phyloP scores from a whole-genome alignment of 169 alveolate genomes.

The Babesia sp. region DNA sequence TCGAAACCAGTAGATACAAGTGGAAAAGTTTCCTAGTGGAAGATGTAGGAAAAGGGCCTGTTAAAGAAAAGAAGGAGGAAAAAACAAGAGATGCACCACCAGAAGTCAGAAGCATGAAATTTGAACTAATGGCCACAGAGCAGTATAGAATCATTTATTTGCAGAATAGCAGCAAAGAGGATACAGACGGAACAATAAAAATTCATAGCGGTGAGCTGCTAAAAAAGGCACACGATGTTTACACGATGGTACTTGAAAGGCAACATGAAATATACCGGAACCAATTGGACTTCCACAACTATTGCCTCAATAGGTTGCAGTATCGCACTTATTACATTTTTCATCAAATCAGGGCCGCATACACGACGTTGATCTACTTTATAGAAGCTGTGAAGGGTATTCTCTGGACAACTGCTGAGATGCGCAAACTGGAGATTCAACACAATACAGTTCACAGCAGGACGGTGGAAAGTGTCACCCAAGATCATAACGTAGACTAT shows the following conservation, averaged over 20 bases:
- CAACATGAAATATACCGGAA: constrained; percentile 31
- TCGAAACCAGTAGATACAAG: constrained; percentile 12
- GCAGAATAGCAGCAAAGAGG: neutral
- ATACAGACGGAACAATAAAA: neutral
- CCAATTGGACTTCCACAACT: constrained; percentile 60
- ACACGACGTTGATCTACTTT: constrained; percentile 28
- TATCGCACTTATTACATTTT: constrained; percentile 37
- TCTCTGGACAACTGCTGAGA: constrained; percentile 31
- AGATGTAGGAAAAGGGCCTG: constrained; percentile 3
- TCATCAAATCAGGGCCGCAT: neutral
- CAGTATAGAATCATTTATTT: neutral
- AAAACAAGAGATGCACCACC: constrained; percentile 31
- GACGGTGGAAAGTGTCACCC: neutral
- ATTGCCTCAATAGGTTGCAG: constrained; percentile 49
- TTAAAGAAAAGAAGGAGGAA: neutral
- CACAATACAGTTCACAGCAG: constrained; percentile 15
- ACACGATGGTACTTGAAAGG: constrained; percentile 25
- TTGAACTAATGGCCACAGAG: constrained; percentile 31
- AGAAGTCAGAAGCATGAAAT: constrained; percentile 41
- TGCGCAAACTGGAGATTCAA: neutral
- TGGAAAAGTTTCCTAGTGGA: constrained; percentile 44
- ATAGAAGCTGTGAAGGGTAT: constrained; percentile 33
- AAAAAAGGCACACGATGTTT: constrained; percentile 19
- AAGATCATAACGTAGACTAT: constrained; percentile 3
- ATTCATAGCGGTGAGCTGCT: neutral